Conservation (phyloP, 192 early-diverging fungal genomes). For the Geranomyces michiganensis region DNA sequence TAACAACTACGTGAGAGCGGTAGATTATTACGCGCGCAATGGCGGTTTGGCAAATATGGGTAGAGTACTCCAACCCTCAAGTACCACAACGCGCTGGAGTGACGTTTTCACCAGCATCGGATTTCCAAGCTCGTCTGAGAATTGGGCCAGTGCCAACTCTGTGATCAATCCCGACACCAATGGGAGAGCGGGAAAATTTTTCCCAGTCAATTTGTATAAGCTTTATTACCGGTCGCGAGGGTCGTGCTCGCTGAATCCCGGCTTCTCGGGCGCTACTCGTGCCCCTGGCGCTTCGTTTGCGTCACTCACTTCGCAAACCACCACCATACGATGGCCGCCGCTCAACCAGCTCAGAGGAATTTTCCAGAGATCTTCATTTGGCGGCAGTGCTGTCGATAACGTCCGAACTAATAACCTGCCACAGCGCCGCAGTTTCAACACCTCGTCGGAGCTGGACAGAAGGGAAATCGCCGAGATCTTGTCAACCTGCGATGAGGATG, state of each 20-base stretch:
- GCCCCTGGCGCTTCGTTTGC: too few species aligned
- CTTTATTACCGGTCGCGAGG: neutral
- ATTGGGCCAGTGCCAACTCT: neutral
- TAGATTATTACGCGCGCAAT: neutral
- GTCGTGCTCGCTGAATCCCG: neutral
- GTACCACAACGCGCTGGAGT: neutral
- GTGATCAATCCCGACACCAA: constrained; percentile 2
- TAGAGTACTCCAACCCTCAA: neutral
- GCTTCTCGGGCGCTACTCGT: neutral
- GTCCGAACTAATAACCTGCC: neutral
- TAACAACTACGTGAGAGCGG: neutral
- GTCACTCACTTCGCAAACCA: neutral
- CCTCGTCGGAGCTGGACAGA: neutral
- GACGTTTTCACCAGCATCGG: neutral
- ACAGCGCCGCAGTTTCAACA: neutral
- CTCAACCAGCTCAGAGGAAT: neutral
- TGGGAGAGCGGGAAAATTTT: neutral
- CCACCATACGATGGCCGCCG: constrained; percentile 1
- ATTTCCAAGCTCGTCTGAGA: neutral
- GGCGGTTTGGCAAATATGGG: neutral
- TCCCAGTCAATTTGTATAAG: neutral
- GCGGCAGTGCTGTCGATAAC: neutral
- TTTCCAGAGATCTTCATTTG: neutral
- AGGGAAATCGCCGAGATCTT: neutral
- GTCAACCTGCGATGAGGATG: neutral